These are phyloP conservation scores for Coemansia sp. DNA, from an alignment of 192 early-diverging fungal genomes.

Conservation along the genomic window DNA sequence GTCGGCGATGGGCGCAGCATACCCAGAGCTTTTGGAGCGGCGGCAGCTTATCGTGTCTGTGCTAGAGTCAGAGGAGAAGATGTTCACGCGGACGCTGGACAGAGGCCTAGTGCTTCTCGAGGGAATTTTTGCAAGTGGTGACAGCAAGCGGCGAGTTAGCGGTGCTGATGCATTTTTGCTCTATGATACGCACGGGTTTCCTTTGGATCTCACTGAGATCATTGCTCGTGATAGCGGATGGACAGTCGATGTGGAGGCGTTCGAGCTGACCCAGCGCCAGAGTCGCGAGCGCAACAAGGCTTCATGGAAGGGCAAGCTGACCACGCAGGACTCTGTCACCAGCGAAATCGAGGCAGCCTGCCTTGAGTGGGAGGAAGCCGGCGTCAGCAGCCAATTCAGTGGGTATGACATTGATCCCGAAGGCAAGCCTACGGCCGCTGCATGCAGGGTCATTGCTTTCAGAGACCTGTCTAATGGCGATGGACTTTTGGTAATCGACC, in stretches of 20 bases:
- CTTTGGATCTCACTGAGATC: conserved; percentile 90
- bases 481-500: conserved; percentile 73
- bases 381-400: conserved; percentile 72
- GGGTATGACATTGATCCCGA: conserved; percentile 76
- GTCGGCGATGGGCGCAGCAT: conserved; percentile 83
- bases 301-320: conserved; percentile 53
- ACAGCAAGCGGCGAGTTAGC: conserved; percentile 56
- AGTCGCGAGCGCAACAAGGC: conserved; percentile 72
- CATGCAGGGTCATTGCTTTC: conserved; percentile 40
- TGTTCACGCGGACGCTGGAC: conserved; percentile 90
- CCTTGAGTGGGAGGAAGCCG: conserved; percentile 71
- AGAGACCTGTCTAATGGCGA: conserved; percentile 51
- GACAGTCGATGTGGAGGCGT: conserved; percentile 75
- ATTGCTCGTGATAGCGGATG: conserved; percentile 95
- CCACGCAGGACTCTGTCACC: conserved; percentile 63
- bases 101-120: conserved; percentile 91
- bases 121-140: conserved; percentile 57
- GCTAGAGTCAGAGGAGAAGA: conserved; percentile 86
- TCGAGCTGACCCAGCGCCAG: conserved; percentile 70
- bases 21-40: conserved; percentile 79
- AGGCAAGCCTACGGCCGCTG: conserved; percentile 59
- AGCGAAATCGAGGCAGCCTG: conserved; percentile 83
- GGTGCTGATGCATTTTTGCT: conserved; percentile 90
- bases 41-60: conserved; percentile 80
- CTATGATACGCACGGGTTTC: conserved; percentile 99